phyloP scores from a whole-genome alignment of 305 asterid genomes.

The Fraxinus ornus region DNA sequence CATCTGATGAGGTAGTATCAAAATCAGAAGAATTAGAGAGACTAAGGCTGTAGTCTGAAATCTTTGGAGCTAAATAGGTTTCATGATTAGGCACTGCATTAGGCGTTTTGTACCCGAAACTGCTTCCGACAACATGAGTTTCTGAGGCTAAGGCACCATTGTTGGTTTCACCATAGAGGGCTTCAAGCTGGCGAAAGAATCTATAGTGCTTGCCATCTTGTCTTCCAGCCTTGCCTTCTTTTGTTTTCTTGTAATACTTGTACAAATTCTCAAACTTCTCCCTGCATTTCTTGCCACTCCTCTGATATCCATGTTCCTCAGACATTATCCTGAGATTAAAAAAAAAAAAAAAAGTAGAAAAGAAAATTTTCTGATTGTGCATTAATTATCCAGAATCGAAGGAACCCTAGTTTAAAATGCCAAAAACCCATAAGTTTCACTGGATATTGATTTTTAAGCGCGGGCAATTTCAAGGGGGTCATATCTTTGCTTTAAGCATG shows the following conservation, averaged over 20 bases:
- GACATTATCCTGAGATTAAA: slow-evolving; percentile 64
- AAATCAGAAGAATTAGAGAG: slow-evolving; percentile 66
- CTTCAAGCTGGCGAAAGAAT: slow-evolving; percentile 92
- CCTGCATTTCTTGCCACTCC: slow-evolving; percentile 93
- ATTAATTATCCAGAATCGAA: not conserved
- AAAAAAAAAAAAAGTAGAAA: not conserved
- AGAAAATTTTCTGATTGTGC: not conserved
- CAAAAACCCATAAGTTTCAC: slow-evolving; percentile 15
- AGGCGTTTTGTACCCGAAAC: slow-evolving; percentile 18
- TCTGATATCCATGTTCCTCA: slow-evolving; percentile 83
- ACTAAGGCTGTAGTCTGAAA: slow-evolving; percentile 62
- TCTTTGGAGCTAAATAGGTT: slow-evolving; percentile 32
- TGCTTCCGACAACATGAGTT: slow-evolving; percentile 26
- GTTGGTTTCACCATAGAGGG: slow-evolving; percentile 69
- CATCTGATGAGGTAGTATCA: slow-evolving; percentile 51
- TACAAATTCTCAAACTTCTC: slow-evolving; percentile 93
- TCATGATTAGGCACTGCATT: slow-evolving; percentile 37
- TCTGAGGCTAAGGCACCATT: slow-evolving; percentile 43
- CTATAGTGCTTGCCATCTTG: slow-evolving; percentile 95
- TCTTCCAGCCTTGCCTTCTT: slow-evolving; percentile 85
- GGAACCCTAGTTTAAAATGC: slow-evolving; percentile 28
- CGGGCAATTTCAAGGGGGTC: not conserved
- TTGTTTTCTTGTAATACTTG: slow-evolving; percentile 95
- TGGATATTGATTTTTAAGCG: not conserved
- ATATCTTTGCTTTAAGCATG: not conserved